phyloP scores from a whole-genome alignment of 1,284 basidiomycete genomes.

The Erythrobasidium hasegawianum region DNA sequence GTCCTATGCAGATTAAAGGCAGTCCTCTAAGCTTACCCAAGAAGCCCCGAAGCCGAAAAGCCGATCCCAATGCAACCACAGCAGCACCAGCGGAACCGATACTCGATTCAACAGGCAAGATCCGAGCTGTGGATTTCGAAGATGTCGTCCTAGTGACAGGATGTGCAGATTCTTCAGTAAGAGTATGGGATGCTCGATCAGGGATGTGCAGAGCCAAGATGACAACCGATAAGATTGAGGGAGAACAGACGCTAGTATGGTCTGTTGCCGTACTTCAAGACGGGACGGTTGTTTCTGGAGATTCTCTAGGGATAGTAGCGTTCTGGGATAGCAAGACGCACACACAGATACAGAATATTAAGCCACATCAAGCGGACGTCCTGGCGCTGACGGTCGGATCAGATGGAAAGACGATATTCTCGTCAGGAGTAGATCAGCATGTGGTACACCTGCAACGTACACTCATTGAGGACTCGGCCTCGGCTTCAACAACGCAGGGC shows the following conservation, averaged over 20 bases:
- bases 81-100: constrained; percentile 43
- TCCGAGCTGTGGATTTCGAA: constrained; percentile 44
- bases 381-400: constrained; percentile 78
- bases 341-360: constrained; percentile 81
- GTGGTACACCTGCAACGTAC: constrained; percentile 67
- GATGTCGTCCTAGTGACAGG: constrained; percentile 89
- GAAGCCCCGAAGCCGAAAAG: constrained; percentile 24
- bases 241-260: constrained; percentile 92
- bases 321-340: constrained; percentile 91
- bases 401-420: constrained; percentile 81
- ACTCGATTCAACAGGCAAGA: constrained; percentile 45
- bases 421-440: constrained; percentile 94
- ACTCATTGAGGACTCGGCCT: constrained; percentile 58
- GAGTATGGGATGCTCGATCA: constrained; percentile 79
- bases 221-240: constrained; percentile 53
- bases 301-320: constrained; percentile 90
- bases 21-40: constrained; percentile 21
- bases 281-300: constrained; percentile 88
- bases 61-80: background rate
- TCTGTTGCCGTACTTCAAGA: constrained; percentile 75
- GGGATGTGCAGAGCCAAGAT: constrained; percentile 77
- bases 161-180: constrained; percentile 83
- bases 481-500: too few relatives aligned
- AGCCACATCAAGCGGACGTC: constrained; percentile 86
- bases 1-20: constrained; percentile 63